Conservation (phyloP, 176 grass and related monocot species). For the Ensete glaucum region DNA sequence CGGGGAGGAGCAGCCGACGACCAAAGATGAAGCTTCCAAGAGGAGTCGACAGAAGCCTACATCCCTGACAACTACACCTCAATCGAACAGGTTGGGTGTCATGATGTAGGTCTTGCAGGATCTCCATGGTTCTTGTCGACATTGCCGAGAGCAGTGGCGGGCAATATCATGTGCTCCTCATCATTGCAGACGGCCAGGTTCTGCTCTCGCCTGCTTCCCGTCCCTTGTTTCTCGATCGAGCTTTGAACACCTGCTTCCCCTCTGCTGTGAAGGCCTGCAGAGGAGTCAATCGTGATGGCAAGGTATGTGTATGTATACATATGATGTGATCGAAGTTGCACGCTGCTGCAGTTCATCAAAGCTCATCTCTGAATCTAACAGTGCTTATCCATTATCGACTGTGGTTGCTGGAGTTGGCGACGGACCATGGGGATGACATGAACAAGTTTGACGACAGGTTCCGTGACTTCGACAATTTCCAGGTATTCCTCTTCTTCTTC, state of each 20-base stretch:
- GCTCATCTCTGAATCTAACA: conserved; percentile 1
- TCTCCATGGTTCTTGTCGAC: conserved; percentile 11
- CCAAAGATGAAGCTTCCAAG: not conserved
- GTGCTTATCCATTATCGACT: conserved; percentile 67
- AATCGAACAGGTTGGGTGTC: not conserved
- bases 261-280: conserved; percentile 44
- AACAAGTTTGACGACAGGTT: conserved; percentile 76
- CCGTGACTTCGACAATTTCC: conserved; percentile 90
- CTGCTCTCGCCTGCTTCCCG: not conserved
- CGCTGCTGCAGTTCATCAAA: no score
- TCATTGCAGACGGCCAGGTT: no score
- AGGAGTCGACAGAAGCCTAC: not conserved
- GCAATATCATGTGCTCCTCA: no score
- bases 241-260: not conserved
- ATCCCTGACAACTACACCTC: conserved; percentile 4
- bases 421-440: conserved; percentile 85
- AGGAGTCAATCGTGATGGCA: conserved; percentile 86
- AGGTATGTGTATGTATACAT: conserved; percentile 29
- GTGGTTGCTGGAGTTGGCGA: conserved; percentile 81
- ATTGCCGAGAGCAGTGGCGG: conserved; percentile 56
- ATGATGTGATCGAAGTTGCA: no score
- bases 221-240: not conserved
- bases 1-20: no score
- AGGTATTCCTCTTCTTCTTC: conserved; percentile 25
- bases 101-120: no score